Percentiles rank a stretch among this genome's conserved stretches.
These are phyloP conservation scores for Pezicula radicicola DNA, from an alignment of 2,329 filamentous ascomycete genomes.

Conservation along the genomic window DNA sequence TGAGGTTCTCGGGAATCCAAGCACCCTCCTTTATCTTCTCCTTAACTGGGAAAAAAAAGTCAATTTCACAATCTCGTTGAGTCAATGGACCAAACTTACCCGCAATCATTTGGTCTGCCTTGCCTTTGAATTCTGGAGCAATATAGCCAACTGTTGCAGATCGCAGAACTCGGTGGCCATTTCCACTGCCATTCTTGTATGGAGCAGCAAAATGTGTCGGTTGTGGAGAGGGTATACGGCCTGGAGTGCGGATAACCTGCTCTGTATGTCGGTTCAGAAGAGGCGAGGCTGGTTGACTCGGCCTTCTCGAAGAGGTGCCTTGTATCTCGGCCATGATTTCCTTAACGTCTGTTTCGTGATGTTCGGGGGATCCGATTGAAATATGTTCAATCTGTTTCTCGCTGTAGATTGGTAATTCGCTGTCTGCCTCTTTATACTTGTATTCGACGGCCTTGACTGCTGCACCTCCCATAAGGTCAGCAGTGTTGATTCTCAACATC, in stretches of 20 bases:
- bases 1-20: conserved; percentile 81
- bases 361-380: conserved; percentile 7
- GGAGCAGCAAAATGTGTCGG: conserved; percentile 81
- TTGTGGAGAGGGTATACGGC: conserved; percentile 68
- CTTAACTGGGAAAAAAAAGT: conserved; percentile 35
- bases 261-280: conserved; percentile 17
- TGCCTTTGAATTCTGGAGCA: conserved; percentile 90
- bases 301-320: background rate
- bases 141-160: conserved; percentile 93
- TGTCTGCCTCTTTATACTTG: background rate
- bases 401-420: conserved; percentile 11
- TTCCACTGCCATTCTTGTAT: conserved; percentile 49
- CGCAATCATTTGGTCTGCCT: conserved; percentile 83
- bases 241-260: conserved; percentile 22
- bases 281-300: conserved; percentile 2
- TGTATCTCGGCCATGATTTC: conserved; percentile 17
- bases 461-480: conserved; percentile 16
- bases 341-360: conserved; percentile 7
- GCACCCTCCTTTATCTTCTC: conserved; percentile 71
- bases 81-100: conserved; percentile 44
- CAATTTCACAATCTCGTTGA: background rate
- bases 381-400: conserved; percentile 3
- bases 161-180: conserved; percentile 70
- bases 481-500: conserved; percentile 16
- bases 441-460: background rate